phyloP scores from a whole-genome alignment of 345 rosid species.

The Cardiospermum halicacabum region DNA sequence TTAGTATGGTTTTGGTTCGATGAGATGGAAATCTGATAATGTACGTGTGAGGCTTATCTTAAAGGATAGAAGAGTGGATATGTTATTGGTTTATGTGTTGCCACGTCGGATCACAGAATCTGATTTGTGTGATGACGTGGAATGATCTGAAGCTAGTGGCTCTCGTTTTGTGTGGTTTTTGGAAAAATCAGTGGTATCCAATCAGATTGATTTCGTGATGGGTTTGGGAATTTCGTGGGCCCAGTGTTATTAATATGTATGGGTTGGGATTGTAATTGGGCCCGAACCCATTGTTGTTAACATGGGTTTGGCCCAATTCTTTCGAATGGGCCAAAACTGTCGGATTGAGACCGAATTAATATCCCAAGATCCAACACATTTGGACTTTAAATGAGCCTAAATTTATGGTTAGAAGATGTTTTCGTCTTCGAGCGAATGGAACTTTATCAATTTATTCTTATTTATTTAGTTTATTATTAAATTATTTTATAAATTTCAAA shows the following conservation, averaged over 20 bases:
- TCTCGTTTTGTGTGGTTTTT: slow-evolving; percentile 15
- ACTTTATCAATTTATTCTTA: too few relatives aligned
- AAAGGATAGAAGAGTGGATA: slow-evolving; percentile 37
- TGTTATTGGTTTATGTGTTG: slow-evolving; percentile 29
- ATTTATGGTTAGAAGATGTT: too few relatives aligned
- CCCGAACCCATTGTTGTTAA: not conserved
- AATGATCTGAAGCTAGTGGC: slow-evolving; percentile 29
- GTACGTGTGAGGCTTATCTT: slow-evolving; percentile 49
- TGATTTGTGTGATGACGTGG: slow-evolving; percentile 21
- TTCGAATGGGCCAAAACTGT: too few relatives aligned
- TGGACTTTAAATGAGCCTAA: too few relatives aligned
- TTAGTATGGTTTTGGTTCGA: not conserved
- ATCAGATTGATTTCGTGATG: not conserved
- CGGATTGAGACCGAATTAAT: too few relatives aligned
- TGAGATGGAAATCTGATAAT: slow-evolving; percentile 24
- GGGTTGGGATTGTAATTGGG: not conserved
- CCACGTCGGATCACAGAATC: slow-evolving; percentile 56
- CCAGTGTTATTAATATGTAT: too few relatives aligned
- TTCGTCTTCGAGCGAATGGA: too few relatives aligned
- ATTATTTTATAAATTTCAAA: too few relatives aligned
- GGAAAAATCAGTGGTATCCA: not conserved
- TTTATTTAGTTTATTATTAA: too few relatives aligned
- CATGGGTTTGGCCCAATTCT: too few relatives aligned
- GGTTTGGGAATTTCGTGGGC: not conserved
- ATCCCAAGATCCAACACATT: too few relatives aligned